Base-by-base conservation (phyloP, 164 flowering plant species). In the Vitis rupestris region DNA sequence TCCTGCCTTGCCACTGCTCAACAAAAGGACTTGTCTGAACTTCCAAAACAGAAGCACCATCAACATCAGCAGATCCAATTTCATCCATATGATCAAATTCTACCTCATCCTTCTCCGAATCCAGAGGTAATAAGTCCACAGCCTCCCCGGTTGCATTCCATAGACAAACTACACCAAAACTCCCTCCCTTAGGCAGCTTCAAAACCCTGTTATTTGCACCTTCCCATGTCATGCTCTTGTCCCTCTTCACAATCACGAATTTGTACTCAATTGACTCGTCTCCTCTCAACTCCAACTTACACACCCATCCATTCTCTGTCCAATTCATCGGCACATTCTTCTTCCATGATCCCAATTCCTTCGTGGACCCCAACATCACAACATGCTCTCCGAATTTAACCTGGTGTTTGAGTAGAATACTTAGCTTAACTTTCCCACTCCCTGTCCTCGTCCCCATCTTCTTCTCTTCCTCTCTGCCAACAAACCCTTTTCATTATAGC, bases 331-430 rank as follows among this genome's bases (percentile, higher is more conserved):
- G 62, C 49, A 83, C 81, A 23, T 82, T 70, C 78, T 89, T 85
- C 85, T 87, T 89, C 99, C 99, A 94, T 3, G 87, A 84, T 10
- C 99, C 99, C 51, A 94, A 66, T 75, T 90, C 97, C 70, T 86
- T 83, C 0, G 73, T 55, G 0, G 97, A 90, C 31, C 99, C 99
- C 57, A 89, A 67, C 27, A 94, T 68, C 13, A 56, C 90, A 17
- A 92, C 86, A 58, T 73, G 76, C 76, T 92, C 97, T 0, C 99
- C 97, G 65, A 87, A 94, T 58, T 82, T 3, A 65, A 94, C 99
- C 66, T 89, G 99, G 69, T 94, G 97, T 70, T 85, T 78, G 54
- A 94, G 63, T 52, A 82, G 60, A 13, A 94, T 7, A 17, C 55
- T 80, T 11, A 94, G 61, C 61, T 16, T 62, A 62, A 87, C 89